These are phyloP conservation scores for Beauveria varroae DNA, from an alignment of 2,329 filamentous ascomycete genomes.

Conservation along the genomic window DNA sequence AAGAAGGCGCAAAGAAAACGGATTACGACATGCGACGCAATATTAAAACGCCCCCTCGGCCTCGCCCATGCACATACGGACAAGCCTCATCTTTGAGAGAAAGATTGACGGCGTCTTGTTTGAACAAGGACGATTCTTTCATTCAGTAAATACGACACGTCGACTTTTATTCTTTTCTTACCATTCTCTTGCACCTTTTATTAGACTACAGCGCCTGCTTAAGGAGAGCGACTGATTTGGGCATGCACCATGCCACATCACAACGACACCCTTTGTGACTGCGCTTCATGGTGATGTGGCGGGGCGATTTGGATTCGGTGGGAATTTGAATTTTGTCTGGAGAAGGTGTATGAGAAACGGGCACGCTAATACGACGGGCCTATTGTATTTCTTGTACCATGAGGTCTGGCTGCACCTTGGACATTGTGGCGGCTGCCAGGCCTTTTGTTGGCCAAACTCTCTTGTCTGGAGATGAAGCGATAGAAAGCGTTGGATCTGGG, in stretches of 20 bases:
- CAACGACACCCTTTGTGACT: conserved; percentile 13
- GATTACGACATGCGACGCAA: conserved; percentile 2
- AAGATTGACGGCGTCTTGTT: neutral
- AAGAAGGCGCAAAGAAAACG: conserved; percentile 13
- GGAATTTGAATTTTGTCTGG: neutral
- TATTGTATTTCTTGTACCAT: conserved; percentile 4
- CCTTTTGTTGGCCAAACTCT: neutral
- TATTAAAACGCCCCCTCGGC: neutral
- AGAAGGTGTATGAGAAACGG: neutral
- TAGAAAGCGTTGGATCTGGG: conserved; percentile 7
- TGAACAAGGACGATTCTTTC: neutral
- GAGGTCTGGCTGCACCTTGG: conserved; percentile 8
- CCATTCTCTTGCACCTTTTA: neutral
- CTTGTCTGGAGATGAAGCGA: neutral
- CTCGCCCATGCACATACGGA: neutral
- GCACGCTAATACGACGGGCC: neutral
- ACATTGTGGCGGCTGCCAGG: neutral
- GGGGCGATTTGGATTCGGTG: conserved; percentile 11
- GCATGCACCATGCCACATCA: conserved; percentile 10
- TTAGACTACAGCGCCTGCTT: conserved; percentile 5
- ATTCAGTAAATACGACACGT: conserved; percentile 4
- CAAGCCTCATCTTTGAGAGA: conserved; percentile 3
- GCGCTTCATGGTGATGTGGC: conserved; percentile 11
- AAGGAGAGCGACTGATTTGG: neutral
- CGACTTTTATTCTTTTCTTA: neutral